Evolutionary conservation across 2,329 filamentous ascomycete species (phyloP).

Genomic region (Parastagonospora avenae): DNA sequence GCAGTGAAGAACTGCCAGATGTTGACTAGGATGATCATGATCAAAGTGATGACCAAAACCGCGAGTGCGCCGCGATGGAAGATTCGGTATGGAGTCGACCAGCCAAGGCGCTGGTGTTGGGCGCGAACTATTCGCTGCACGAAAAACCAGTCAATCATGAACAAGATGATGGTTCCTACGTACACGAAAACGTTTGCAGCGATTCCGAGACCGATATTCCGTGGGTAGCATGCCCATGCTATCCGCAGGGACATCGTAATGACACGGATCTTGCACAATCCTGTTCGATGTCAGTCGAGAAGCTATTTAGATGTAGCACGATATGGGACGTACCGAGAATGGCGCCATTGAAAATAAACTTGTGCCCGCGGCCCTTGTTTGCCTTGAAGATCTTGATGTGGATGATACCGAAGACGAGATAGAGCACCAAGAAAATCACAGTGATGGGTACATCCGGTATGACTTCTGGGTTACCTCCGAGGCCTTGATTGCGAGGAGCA

Average conservation of each 20-base stretch:
- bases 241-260: constrained; percentile 51
- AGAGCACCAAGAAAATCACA: constrained; percentile 50
- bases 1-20: constrained; percentile 73
- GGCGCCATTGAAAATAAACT: constrained; percentile 51
- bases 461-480: constrained; percentile 35
- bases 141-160: constrained; percentile 79
- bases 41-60: constrained; percentile 63
- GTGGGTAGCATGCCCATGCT: constrained; percentile 40
- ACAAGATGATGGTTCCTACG: constrained; percentile 77
- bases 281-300: constrained; percentile 26
- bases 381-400: constrained; percentile 50
- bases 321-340: constrained; percentile 45
- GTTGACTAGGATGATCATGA: constrained; percentile 69
- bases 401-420: constrained; percentile 45
- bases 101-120: constrained; percentile 72
- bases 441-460: constrained; percentile 50
- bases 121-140: constrained; percentile 76
- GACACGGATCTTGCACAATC: constrained; percentile 52
- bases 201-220: constrained; percentile 57
- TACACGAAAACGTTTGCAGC: constrained; percentile 72
- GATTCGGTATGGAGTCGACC: constrained; percentile 61
- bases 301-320: background rate
- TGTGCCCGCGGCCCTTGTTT: constrained; percentile 48
- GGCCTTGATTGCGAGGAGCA: constrained; percentile 28
- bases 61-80: constrained; percentile 56